Evolutionary conservation across 140 eudicot species (phyloP).

Genomic region (Anethum foeniculum): DNA sequence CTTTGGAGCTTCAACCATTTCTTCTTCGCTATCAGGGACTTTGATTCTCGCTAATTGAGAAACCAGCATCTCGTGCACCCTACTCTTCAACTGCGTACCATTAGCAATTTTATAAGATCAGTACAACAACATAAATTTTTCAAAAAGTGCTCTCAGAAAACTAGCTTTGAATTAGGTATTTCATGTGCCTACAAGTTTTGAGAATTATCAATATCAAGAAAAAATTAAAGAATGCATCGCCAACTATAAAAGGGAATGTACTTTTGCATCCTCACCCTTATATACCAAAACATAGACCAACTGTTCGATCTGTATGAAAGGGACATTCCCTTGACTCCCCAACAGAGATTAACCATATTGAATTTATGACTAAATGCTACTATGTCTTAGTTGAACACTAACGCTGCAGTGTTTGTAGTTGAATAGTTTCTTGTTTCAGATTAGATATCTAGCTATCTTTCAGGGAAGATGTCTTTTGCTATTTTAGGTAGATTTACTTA

Average conservation of each 20-base stretch:
- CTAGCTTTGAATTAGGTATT: background rate
- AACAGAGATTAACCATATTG: background rate
- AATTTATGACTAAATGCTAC: too few relatives aligned
- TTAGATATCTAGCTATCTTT: background rate
- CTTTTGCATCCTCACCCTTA: background rate
- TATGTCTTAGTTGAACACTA: too few relatives aligned
- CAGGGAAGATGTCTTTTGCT: background rate
- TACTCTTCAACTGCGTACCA: conserved; percentile 47
- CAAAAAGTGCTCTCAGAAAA: background rate
- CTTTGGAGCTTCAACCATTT: conserved; percentile 14
- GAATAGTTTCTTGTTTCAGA: background rate
- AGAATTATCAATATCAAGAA: background rate
- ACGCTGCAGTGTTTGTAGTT: too few relatives aligned
- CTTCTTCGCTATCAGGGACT: conserved; percentile 22
- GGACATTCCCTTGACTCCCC: background rate
- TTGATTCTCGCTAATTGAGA: conserved; percentile 53
- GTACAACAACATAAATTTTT: background rate
- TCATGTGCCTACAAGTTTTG: background rate
- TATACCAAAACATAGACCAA: background rate
- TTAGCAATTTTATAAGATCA: background rate
- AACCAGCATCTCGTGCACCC: conserved; percentile 63
- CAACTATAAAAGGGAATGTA: background rate
- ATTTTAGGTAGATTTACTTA: background rate
- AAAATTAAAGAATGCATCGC: background rate
- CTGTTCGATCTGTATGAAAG: background rate